These are phyloP conservation scores for Coprinopsis cinerea DNA, from an alignment of 768 basidiomycete species.

Conservation along the genomic window DNA sequence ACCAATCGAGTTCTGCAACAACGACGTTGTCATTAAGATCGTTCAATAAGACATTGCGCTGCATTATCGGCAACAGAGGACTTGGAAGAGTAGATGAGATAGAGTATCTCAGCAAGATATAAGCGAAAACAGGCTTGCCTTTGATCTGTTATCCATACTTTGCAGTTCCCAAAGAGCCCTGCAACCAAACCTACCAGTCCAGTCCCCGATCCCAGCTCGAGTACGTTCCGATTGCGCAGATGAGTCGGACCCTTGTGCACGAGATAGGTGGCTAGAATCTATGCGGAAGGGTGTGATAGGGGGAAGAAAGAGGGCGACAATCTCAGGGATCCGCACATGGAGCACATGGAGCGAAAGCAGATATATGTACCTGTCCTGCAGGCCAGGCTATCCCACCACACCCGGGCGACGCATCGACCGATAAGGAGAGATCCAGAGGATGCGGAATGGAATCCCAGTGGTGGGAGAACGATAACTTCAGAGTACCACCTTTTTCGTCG, in stretches of 20 bases:
- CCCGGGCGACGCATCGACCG: conserved; percentile 76
- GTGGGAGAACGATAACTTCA: conserved; percentile 38
- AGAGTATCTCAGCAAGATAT: conserved; percentile 9
- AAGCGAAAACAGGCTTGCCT: conserved; percentile 54
- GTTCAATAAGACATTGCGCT: conserved; percentile 65
- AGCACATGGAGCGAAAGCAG: conserved; percentile 4
- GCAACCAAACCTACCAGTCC: conserved; percentile 89
- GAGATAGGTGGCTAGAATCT: conserved; percentile 81
- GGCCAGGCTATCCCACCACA: conserved; percentile 94
- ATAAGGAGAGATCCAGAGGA: conserved; percentile 42
- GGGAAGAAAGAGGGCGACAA: conserved; percentile 1
- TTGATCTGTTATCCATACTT: conserved; percentile 88
- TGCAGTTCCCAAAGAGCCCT: conserved; percentile 52
- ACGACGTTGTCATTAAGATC: conserved; percentile 42
- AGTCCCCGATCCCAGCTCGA: conserved; percentile 90
- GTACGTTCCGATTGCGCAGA: conserved; percentile 49
- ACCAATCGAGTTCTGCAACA: conserved; percentile 83
- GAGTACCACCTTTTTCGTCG: conserved; percentile 34
- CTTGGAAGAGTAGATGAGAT: conserved; percentile 32
- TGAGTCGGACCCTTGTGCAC: conserved; percentile 44
- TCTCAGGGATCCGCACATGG: conserved; percentile 9
- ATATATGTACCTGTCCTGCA: conserved; percentile 67
- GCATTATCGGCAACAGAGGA: conserved; percentile 74
- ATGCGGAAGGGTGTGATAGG: conserved; percentile 5
- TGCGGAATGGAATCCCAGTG: conserved; percentile 16